Evolutionary conservation across 1,284 basidiomycete species (phyloP).

Genomic region (Trametes pubescens): DNA sequence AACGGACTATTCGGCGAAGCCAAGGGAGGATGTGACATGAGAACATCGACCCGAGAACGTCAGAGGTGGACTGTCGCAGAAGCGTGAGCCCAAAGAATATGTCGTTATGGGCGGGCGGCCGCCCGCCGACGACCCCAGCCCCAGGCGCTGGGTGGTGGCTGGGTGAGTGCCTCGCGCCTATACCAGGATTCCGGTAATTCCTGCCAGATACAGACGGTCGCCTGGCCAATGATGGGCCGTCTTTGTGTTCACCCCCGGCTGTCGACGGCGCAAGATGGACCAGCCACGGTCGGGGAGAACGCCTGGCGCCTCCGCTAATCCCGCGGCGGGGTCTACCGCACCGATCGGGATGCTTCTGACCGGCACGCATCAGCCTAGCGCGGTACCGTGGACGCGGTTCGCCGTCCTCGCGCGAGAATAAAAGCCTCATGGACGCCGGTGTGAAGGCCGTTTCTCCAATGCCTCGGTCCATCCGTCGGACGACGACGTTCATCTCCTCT

Average conservation of each 20-base stretch:
- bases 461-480: conserved; percentile 26
- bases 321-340: conserved; percentile 22
- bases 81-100: not conserved
- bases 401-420: conserved; percentile 29
- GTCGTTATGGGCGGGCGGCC: conserved; percentile 14
- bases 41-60: conserved; percentile 14
- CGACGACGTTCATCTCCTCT: conserved; percentile 24
- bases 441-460: conserved; percentile 27
- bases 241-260: not conserved
- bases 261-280: conserved; percentile 5
- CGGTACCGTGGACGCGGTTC: conserved; percentile 31
- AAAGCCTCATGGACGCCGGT: conserved; percentile 32
- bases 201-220: conserved; percentile 15
- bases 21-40: conserved; percentile 24
- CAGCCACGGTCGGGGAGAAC: conserved; percentile 18
- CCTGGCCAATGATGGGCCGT: conserved; percentile 17
- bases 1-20: conserved; percentile 13
- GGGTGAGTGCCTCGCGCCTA: conserved; percentile 13
- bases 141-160: not conserved
- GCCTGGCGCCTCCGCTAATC: conserved; percentile 18
- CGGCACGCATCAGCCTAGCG: conserved; percentile 26
- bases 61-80: conserved; percentile 14
- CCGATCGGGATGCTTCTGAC: conserved; percentile 25
- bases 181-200: conserved; percentile 8
- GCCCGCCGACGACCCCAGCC: not conserved